Evolutionary conservation across 2,329 filamentous ascomycete species (phyloP).

Genomic region (Paraphaeosphaeria minitans): DNA sequence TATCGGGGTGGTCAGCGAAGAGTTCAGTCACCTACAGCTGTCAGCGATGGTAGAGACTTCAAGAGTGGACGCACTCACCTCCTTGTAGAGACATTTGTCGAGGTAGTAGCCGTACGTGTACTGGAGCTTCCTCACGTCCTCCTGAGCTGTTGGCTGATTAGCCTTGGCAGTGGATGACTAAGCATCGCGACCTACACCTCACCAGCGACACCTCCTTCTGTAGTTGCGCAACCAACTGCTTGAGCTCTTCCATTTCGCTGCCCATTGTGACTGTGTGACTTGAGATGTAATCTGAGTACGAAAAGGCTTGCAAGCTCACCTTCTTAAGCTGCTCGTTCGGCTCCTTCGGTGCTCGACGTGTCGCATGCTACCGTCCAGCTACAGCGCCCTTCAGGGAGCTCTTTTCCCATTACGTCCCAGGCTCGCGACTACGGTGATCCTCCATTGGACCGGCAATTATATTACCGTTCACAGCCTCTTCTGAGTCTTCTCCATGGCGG

Average conservation of each 20-base stretch:
- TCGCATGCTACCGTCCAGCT: constrained; percentile 12
- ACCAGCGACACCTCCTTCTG: constrained; percentile 36
- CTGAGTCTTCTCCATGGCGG: constrained; percentile 18
- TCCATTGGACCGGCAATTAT: constrained; percentile 24
- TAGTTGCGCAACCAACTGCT: constrained; percentile 31
- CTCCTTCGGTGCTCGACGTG: constrained; percentile 7
- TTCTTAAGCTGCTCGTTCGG: constrained; percentile 20
- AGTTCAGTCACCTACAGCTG: constrained; percentile 44
- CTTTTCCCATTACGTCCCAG: constrained; percentile 12
- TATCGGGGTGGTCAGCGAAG: constrained; percentile 59
- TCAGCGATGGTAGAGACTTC: constrained; percentile 10
- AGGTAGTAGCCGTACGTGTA: constrained; percentile 65
- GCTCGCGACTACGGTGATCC: constrained; percentile 17
- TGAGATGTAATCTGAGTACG: neutral
- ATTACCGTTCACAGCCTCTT: constrained; percentile 10
- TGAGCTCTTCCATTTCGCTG: constrained; percentile 38
- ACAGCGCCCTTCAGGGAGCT: constrained; percentile 11
- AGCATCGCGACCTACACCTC: constrained; percentile 27
- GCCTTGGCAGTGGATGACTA: constrained; percentile 20
- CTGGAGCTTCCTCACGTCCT: constrained; percentile 61
- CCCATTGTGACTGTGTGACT: constrained; percentile 25
- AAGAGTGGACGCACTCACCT: constrained; percentile 42
- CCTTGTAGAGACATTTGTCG: constrained; percentile 64
- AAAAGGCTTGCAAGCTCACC: constrained; percentile 5
- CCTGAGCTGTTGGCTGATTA: constrained; percentile 51